Percentiles rank a stretch among this genome's conserved stretches.
These are phyloP conservation scores for Erigeron canadensis DNA, from an alignment of 129 eudicot species.

Conservation along the genomic window DNA sequence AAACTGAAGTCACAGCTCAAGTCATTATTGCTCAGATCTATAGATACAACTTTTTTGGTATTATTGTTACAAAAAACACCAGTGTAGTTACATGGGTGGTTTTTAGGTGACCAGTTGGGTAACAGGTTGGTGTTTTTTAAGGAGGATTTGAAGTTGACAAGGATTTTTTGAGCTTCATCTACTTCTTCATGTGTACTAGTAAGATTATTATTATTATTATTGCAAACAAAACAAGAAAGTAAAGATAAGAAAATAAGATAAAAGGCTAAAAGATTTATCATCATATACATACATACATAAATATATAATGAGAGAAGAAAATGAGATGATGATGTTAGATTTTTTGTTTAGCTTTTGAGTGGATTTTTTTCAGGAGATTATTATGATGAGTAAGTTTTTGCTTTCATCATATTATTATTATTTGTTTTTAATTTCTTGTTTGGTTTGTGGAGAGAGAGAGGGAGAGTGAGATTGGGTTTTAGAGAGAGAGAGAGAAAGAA, in stretches of 20 bases:
- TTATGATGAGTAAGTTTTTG: constrained; percentile 21
- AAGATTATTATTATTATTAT: constrained; percentile 13
- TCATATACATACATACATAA: constrained; percentile 1
- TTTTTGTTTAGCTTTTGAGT: background rate
- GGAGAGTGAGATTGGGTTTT: background rate
- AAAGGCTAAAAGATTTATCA: background rate
- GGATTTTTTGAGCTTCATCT: constrained; percentile 43
- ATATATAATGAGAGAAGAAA: constrained; percentile 34
- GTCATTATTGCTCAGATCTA: constrained; percentile 50
- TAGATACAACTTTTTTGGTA: constrained; percentile 39
- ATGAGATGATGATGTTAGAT: background rate
- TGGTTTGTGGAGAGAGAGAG: constrained; percentile 2
- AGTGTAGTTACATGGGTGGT: constrained; percentile 45
- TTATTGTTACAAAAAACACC: constrained; percentile 51
- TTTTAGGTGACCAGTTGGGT: constrained; percentile 41
- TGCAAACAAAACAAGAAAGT: background rate
- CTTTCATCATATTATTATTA: constrained; percentile 30
- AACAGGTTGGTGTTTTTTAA: constrained; percentile 43
- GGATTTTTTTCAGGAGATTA: constrained; percentile 38
- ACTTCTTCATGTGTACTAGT: background rate
- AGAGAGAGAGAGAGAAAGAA: constrained; percentile 45
- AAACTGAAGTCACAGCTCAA: constrained; percentile 40
- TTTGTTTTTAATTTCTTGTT: no score
- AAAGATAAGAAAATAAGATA: constrained; percentile 21
- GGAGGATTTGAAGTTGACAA: constrained; percentile 50